These are phyloP conservation scores for Cinchona pubescens DNA, from an alignment of 257 asterid genomes.

Conservation along the genomic window DNA sequence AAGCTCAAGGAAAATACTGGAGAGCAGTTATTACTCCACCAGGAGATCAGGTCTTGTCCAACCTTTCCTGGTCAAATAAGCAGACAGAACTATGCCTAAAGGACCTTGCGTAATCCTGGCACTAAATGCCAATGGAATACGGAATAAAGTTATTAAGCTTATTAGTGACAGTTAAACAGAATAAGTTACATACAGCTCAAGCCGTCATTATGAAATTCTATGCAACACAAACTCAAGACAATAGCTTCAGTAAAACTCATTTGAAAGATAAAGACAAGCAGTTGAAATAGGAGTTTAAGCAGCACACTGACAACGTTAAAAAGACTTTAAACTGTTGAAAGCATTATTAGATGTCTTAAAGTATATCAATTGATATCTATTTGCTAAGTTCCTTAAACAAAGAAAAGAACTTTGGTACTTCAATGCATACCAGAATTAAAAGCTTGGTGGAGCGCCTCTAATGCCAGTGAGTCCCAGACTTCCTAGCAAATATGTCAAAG, in stretches of 20 bases:
- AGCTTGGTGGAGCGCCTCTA: constrained; percentile 77
- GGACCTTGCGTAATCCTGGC: background rate
- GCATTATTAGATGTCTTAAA: background rate
- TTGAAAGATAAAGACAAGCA: background rate
- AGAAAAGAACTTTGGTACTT: background rate
- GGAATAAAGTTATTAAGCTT: background rate
- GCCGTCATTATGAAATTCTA: background rate
- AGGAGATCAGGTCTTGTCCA: background rate
- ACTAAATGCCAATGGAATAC: background rate
- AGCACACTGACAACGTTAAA: background rate
- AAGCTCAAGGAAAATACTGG: too few species aligned
- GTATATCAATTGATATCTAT: background rate
- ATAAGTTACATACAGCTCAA: background rate
- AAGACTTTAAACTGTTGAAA: background rate
- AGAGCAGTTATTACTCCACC: background rate
- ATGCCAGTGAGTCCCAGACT: constrained; percentile 81
- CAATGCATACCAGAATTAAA: constrained; percentile 67
- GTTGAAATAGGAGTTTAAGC: background rate
- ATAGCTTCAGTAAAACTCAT: background rate
- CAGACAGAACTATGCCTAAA: background rate
- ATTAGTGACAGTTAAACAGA: background rate
- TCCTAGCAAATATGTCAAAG: constrained; percentile 40
- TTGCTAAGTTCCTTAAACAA: background rate
- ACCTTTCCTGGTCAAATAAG: background rate
- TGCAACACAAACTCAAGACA: background rate